phyloP scores from a whole-genome alignment of 2,329 filamentous ascomycete genomes.

The Fusarium sp. region DNA sequence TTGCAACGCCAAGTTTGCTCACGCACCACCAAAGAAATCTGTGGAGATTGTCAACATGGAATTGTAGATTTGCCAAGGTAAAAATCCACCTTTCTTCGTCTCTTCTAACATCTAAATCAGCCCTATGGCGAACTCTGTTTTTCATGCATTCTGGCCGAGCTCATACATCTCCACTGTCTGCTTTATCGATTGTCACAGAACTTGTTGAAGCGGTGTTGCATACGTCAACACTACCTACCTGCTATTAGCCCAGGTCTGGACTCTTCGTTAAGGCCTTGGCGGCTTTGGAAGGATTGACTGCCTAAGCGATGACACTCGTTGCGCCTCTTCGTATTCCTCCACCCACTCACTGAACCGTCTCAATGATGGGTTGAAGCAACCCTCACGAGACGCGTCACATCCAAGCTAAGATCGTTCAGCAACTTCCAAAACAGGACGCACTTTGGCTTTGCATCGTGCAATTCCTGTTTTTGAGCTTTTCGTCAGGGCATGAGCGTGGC shows the following conservation, averaged over 20 bases:
- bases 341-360: neutral
- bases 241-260: neutral
- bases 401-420: neutral
- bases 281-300: neutral
- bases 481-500: no score
- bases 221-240: neutral
- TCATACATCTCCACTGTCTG: neutral
- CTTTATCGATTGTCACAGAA: neutral
- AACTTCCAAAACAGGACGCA: no score
- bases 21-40: neutral
- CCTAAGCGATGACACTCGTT: neutral
- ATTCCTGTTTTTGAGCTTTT: neutral
- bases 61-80: constrained; percentile 4
- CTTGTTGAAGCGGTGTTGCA: neutral
- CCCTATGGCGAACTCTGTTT: neutral
- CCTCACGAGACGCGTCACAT: neutral
- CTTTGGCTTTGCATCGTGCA: fast-evolving
- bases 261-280: neutral
- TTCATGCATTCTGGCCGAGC: fast-evolving
- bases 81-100: neutral
- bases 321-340: neutral
- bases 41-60: constrained; percentile 7
- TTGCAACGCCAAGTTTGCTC: neutral
- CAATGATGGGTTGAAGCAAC: neutral
- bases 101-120: neutral